Evolutionary conservation across 2,329 filamentous ascomycete species (phyloP).

Genomic region (Passalora sequoiae): DNA sequence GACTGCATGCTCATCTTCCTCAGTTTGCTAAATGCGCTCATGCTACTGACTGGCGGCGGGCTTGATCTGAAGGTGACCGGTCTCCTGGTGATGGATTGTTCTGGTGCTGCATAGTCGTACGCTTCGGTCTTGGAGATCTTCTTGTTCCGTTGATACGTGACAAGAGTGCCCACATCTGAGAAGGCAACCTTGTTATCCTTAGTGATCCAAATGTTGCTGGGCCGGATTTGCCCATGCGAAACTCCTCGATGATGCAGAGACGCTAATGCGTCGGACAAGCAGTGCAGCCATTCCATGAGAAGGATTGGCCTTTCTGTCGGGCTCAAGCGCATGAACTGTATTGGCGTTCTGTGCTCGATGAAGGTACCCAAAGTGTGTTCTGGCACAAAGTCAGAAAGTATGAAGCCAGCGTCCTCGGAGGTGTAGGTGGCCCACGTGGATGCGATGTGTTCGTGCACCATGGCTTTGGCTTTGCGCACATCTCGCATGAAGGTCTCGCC

Average conservation of each 20-base stretch:
- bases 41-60: conserved; percentile 28
- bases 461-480: conserved; percentile 52
- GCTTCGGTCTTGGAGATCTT: conserved; percentile 60
- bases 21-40: conserved; percentile 27
- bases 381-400: conserved; percentile 61
- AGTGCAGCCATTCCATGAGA: conserved; percentile 70
- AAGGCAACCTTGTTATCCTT: conserved; percentile 62
- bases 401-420: conserved; percentile 58
- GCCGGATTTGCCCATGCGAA: conserved; percentile 64
- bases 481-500: conserved; percentile 55
- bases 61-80: conserved; percentile 35
- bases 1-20: conserved; percentile 29
- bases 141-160: conserved; percentile 49
- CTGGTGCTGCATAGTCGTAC: conserved; percentile 70
- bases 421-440: conserved; percentile 67
- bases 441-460: conserved; percentile 65
- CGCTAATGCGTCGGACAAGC: conserved; percentile 62
- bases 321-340: conserved; percentile 56
- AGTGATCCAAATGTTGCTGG: conserved; percentile 64
- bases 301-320: conserved; percentile 57
- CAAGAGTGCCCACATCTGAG: conserved; percentile 52
- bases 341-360: conserved; percentile 56
- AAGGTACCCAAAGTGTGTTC: conserved; percentile 65
- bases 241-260: conserved; percentile 61
- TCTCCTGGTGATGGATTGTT: conserved; percentile 49